Base-by-base conservation (phyloP, 257 asterid genomes). In the Jasminum sambac region DNA sequence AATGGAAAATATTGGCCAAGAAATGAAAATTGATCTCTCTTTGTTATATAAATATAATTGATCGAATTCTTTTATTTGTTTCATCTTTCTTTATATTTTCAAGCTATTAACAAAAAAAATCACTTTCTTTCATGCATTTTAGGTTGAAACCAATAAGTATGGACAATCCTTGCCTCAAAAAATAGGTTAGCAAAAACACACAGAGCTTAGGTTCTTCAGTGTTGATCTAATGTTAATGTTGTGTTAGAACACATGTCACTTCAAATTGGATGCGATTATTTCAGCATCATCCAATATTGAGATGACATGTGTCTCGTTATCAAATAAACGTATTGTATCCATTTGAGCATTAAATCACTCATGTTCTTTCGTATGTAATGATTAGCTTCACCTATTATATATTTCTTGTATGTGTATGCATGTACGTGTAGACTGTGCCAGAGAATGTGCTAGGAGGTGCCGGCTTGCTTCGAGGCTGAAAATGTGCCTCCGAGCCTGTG, bases 361-460 rank as follows among this genome's bases (percentile, higher is more conserved):
- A 2, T 11, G 44, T 40, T 40, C 1, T 40, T 1, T 40, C 4
- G 0, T 40, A 40, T 40, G 0, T 40, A 2, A 6, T 37, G 4
- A 0, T 30, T 1, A 30, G 36, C 4, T 30, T 30, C 36, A 30
- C 36, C 36, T 4, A 30, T 30, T 30, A 30, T 30, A n/a, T 30
- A 30, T 1, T 30, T 30, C 36, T n/a, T n/a, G n/a, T n/a, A n/a
- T n/a, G n/a, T 42, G 8, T 6, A 5, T 21, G 19, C 6, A 5
- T 6, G 55, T 9, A 12, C 43, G 24, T 48, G 55, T 63, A 88
- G 95, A 85, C 67, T 85, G 95, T 68, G 89, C 80, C 13, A 38
- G 63, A 16, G 82, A 79, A 38, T 88, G 91, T 50, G 61, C 40
- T 9, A 76, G 64, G 42, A 84, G 95, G 82, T 88, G 95, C 72